Conservation (phyloP, 1,284 basidiomycete species). For the Leccinum pachyderme region DNA sequence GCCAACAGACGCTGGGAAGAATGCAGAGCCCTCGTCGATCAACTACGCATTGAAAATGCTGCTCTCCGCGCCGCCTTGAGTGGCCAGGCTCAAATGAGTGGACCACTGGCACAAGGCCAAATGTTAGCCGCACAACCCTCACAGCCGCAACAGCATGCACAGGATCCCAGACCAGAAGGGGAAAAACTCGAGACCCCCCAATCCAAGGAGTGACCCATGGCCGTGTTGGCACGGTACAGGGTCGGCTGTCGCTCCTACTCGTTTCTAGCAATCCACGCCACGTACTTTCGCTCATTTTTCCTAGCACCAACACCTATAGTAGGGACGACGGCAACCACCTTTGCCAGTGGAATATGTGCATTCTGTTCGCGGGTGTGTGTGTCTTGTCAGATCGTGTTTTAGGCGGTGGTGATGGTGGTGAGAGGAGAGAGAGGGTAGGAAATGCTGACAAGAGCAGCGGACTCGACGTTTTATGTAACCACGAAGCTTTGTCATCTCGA, state of each 20-base stretch:
- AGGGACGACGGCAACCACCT: constrained; percentile 9
- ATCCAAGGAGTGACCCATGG: constrained; percentile 25
- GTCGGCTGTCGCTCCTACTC: not conserved
- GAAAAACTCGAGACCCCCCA: constrained; percentile 32
- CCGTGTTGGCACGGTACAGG: not conserved
- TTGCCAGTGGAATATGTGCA: not conserved
- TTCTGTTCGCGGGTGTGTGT: not conserved
- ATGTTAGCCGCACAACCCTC: constrained; percentile 22
- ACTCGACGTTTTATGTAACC: constrained; percentile 35
- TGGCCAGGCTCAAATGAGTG: constrained; percentile 38
- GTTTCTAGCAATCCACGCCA: constrained; percentile 12
- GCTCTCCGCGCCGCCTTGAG: constrained; percentile 51
- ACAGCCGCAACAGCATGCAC: constrained; percentile 24
- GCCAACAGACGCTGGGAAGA: constrained; percentile 85
- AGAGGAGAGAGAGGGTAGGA: constrained; percentile 35
- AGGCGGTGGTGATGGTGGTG: constrained; percentile 28
- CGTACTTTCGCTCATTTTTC: constrained; percentile 6
- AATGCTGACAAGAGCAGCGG: constrained; percentile 35
- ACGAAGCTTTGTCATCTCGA: constrained; percentile 35
- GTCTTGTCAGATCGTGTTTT: constrained; percentile 1
- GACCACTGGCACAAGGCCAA: constrained; percentile 26
- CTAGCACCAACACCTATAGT: constrained; percentile 15
- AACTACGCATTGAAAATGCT: constrained; percentile 77
- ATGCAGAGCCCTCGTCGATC: constrained; percentile 76
- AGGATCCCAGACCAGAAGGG: constrained; percentile 28